Base-by-base conservation (phyloP, 2,329 filamentous ascomycete genomes). In the Diaporthe sp. region DNA sequence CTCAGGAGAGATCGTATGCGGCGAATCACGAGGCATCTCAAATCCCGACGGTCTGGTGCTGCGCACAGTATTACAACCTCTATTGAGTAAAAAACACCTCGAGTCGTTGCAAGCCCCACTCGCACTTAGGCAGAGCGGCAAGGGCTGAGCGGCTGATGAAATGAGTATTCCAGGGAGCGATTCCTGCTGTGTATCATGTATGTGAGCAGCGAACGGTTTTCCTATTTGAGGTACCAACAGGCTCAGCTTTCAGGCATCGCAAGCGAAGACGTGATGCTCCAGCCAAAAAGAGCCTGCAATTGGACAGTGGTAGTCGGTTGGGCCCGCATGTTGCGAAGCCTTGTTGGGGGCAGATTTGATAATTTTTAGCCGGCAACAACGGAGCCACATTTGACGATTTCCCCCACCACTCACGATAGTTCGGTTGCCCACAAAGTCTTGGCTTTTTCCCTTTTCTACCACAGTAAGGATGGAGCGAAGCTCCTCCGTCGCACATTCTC, bases 331-430 rank as follows among this genome's bases (percentile, higher is more conserved):
- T 35, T 27, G 27, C n/a, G 7, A 35, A 50, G 27, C 27, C 8
- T 63, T 50, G 59, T 65, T 47, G 37, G 61, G 42, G 13, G 42
- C 61, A 65, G n/a, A 50, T 65, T 66, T 35, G 59, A 65, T 35
- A 65, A 65, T 47, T n/a, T 42, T 47, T 8, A 63, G 59, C 44
- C 44, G 42, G 32, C 44, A 35, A 30, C 8, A 50, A 51, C 22
- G 30, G 44, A 25, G 30, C 30, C 42, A 12, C n/a, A 50, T 66
- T 35, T 35, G 61, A 25, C 27, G n/a, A 6, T 25, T 9, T 17
- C n/a, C 44, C 50, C 63, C 63, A 51, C 63, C n/a, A 9, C 13
- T 17, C 63, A 37, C 44, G 44, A 25, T 27, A 22, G 32, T 25
- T 66, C 7, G 22, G 19, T 66, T 27, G 27, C 19, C 47, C 19